Conservation (phyloP, 1,139 yeast genomes). For the Candida smagusa region DNA sequence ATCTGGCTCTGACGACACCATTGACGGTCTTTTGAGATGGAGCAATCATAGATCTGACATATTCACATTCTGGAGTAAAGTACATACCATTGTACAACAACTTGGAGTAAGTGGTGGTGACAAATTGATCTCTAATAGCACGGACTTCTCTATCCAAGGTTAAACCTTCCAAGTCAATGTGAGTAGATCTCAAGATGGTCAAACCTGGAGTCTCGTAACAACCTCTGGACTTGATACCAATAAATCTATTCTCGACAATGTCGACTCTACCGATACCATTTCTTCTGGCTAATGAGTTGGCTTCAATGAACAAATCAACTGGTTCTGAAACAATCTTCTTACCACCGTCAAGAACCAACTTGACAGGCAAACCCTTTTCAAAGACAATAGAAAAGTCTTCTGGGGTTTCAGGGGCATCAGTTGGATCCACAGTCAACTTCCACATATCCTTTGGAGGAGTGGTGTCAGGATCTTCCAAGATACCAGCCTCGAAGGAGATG, state of each 20-base stretch:
- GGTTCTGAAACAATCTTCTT: constrained; percentile 69
- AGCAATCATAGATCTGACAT: constrained; percentile 84
- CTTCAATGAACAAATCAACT: constrained; percentile 87
- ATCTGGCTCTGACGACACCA: constrained; percentile 91
- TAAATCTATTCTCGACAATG: constrained; percentile 97
- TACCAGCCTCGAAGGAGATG: constrained; percentile 98
- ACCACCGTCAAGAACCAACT: constrained; percentile 67
- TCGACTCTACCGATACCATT: constrained; percentile 99
- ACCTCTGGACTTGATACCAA: constrained; percentile 98
- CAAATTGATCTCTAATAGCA: constrained; percentile 93
- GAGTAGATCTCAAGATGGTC: constrained; percentile 88
- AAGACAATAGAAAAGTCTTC: constrained; percentile 83
- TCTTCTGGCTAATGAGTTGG: constrained; percentile 95
- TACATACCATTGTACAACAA: constrained; percentile 95
- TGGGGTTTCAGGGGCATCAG: constrained; percentile 90
- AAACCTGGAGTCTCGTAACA: constrained; percentile 99
- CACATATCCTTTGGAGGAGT: constrained; percentile 99
- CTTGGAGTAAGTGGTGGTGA: constrained; percentile 87
- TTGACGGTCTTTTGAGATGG: constrained; percentile 95
- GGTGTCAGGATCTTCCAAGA: constrained; percentile 94
- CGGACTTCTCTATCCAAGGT: constrained; percentile 97
- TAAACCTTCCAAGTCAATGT: constrained; percentile 94
- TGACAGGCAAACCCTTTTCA: constrained; percentile 83
- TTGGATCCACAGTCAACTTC: constrained; percentile 95
- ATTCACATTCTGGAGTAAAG: constrained; percentile 98